Conservation (phyloP, 192 early-diverging fungal species). For the Lobosporangium transversale region DNA sequence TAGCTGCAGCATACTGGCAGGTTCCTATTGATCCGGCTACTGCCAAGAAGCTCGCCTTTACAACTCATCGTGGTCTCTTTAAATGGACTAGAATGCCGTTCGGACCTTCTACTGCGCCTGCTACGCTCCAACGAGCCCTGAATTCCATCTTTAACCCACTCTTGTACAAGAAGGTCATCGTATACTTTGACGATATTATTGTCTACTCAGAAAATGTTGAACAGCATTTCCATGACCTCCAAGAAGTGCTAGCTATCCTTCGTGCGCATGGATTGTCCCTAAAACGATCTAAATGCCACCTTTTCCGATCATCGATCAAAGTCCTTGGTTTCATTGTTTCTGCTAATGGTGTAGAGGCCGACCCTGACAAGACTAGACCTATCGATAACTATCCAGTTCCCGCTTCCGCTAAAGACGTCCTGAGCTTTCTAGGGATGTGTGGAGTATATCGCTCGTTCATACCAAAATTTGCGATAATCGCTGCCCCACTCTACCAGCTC, state of each 20-base stretch:
- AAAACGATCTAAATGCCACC: constrained; percentile 19
- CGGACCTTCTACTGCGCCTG: constrained; percentile 12
- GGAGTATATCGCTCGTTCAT: constrained; percentile 25
- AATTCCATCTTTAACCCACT: neutral
- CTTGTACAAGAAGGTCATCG: neutral
- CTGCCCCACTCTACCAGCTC: constrained; percentile 7
- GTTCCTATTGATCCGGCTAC: constrained; percentile 20
- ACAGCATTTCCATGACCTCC: constrained; percentile 12
- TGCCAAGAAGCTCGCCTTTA: constrained; percentile 20
- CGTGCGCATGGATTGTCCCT: neutral
- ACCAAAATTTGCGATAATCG: constrained; percentile 4
- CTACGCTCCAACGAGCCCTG: neutral
- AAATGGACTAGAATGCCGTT: constrained; percentile 45
- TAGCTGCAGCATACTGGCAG: constrained; percentile 52
- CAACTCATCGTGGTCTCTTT: constrained; percentile 14
- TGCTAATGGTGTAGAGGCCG: neutral
- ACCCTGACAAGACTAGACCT: constrained; percentile 6
- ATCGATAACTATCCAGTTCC: constrained; percentile 1
- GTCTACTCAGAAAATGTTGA: constrained; percentile 9
- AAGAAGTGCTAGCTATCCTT: neutral
- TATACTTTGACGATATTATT: constrained; percentile 25
- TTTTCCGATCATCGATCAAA: constrained; percentile 8
- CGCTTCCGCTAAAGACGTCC: neutral
- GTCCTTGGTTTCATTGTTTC: constrained; percentile 22
- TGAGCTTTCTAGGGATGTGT: constrained; percentile 30